These are phyloP conservation scores for Mucor indicus DNA, from an alignment of 371 early-diverging fungal genomes.

Conservation along the genomic window DNA sequence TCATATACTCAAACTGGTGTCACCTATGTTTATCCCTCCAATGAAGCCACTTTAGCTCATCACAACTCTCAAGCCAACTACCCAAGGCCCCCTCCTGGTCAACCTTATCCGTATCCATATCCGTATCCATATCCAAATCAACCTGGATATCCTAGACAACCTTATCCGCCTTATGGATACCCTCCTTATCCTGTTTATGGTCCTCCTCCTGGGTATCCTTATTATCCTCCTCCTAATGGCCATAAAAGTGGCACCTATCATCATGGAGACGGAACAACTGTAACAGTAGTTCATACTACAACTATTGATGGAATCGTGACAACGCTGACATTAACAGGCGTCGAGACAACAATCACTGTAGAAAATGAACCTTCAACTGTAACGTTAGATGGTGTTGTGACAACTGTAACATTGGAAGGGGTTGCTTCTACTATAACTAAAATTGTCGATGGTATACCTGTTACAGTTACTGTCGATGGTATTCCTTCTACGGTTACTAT, in stretches of 20 bases:
- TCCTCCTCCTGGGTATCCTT: background rate
- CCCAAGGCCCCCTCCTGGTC: no score
- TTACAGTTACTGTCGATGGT: constrained; percentile 1
- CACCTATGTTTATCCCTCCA: background rate
- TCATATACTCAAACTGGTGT: background rate
- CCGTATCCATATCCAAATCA: no score
- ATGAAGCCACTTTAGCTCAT: no score
- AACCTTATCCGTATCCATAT: no score
- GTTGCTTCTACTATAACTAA: background rate
- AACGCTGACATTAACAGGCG: no score
- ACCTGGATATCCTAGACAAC: no score
- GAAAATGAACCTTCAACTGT: background rate
- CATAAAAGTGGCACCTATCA: background rate
- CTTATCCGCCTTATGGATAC: no score
- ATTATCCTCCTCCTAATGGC: background rate
- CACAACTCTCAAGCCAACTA: no score
- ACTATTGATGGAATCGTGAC: no score
- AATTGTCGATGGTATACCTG: background rate
- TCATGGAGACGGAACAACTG: background rate
- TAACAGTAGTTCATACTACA: no score
- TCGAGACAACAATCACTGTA: background rate
- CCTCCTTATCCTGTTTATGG: background rate
- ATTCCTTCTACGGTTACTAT: background rate
- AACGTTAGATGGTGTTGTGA: no score
- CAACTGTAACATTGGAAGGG: no score